Evolutionary conservation across 139 green algal species (phyloP).

Genomic region (Micractinium sp.): DNA sequence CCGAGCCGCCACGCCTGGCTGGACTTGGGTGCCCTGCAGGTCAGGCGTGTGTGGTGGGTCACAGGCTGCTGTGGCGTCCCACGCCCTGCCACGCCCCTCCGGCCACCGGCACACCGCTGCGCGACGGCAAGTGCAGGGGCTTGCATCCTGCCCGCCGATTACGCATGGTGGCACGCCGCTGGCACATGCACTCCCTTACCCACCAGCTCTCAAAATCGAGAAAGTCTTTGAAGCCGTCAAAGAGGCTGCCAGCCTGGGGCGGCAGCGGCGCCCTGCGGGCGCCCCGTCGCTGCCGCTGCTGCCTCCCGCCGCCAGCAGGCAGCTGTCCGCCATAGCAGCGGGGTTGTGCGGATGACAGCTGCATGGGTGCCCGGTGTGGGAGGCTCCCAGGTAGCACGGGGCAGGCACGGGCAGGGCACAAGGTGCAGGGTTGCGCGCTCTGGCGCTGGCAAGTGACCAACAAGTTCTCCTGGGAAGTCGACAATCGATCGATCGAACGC

Average conservation of each 20-base stretch:
- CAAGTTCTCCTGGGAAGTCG: too few species aligned
- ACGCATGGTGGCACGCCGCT: conserved; percentile 10
- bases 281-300: not conserved
- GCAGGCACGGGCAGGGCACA: not conserved
- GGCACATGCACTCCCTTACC: not conserved
- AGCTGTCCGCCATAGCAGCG: not conserved
- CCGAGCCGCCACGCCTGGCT: conserved; percentile 12
- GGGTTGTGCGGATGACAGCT: not conserved
- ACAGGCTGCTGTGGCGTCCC: too few species aligned
- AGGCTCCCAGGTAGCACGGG: not conserved
- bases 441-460: not conserved
- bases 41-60: too few species aligned
- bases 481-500: too few species aligned
- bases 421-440: not conserved
- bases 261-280: not conserved
- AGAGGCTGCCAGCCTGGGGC: not conserved
- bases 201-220: conserved; percentile 50
- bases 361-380: not conserved
- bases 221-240: conserved; percentile 15
- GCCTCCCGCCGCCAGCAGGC: not conserved
- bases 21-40: not conserved
- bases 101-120: too few species aligned
- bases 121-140: not conserved
- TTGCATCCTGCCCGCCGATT: not conserved
- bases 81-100: too few species aligned